Evolutionary conservation across 805 yeast genomes (phyloP).

Genomic region (Komagataella pastoris): DNA sequence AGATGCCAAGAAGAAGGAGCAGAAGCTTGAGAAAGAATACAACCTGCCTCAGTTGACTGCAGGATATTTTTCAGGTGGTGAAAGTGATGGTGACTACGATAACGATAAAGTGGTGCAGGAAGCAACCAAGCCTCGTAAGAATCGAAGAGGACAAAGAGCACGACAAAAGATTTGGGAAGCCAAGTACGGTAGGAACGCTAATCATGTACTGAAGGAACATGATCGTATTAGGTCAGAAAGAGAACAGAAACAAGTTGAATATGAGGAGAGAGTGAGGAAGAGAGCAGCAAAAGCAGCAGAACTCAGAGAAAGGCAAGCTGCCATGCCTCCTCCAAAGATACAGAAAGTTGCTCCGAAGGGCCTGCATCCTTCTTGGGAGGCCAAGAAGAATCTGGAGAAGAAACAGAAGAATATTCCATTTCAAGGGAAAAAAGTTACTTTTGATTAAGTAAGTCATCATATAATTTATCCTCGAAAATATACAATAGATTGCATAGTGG

Average conservation of each 20-base stretch:
- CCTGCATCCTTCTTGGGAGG: slow-evolving; percentile 97
- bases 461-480: background rate
- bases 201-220: slow-evolving; percentile 61
- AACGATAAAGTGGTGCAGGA: slow-evolving; percentile 38
- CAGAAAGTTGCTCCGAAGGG: slow-evolving; percentile 11
- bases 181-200: slow-evolving; percentile 77
- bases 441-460: slow-evolving; percentile 26
- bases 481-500: background rate
- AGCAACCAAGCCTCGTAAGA: slow-evolving; percentile 50
- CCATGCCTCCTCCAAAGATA: slow-evolving; percentile 4
- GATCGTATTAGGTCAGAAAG: slow-evolving; percentile 40
- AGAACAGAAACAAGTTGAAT: slow-evolving; percentile 47
- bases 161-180: slow-evolving; percentile 94
- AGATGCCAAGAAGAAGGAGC: slow-evolving; percentile 9
- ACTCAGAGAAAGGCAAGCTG: slow-evolving; percentile 2
- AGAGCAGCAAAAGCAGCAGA: slow-evolving; percentile 39
- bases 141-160: slow-evolving; percentile 94
- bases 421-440: slow-evolving; percentile 73
- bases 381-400: slow-evolving; percentile 65
- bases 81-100: slow-evolving; percentile 41
- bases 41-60: slow-evolving; percentile 56
- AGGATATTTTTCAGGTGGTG: slow-evolving; percentile 80
- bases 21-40: slow-evolving; percentile 14
- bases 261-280: slow-evolving; percentile 58
- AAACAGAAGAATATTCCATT: slow-evolving; percentile 52